Conservation (phyloP, 2,329 filamentous ascomycete genomes). For the Trichoderma aggressivum region DNA sequence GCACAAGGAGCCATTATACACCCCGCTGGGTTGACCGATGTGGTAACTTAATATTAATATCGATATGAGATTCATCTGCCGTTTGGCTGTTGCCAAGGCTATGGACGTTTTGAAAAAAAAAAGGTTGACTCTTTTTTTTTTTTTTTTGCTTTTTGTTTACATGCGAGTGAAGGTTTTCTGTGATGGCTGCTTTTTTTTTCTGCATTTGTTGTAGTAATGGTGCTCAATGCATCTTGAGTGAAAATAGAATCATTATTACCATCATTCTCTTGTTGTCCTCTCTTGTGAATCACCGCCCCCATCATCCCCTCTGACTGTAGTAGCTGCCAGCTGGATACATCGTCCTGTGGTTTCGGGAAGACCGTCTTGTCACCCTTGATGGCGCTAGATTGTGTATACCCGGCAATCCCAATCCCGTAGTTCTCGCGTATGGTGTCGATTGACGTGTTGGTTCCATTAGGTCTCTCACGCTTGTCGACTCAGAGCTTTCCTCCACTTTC, state of each 20-base stretch:
- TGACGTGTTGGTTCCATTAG: no score
- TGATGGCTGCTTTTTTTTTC: background rate
- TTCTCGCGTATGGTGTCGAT: no score
- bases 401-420: no score
- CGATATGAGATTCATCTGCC: conserved; percentile 9
- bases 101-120: conserved; percentile 8
- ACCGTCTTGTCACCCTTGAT: no score
- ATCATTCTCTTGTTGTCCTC: background rate
- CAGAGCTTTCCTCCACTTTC: no score
- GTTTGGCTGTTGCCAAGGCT: conserved; percentile 13
- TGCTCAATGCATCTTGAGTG: background rate
- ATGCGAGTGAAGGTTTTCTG: background rate
- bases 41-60: conserved; percentile 18
- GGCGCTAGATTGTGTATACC: no score
- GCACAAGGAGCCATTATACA: background rate
- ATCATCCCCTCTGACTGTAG: no score
- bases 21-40: conserved; percentile 7
- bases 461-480: no score
- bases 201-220: background rate
- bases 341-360: no score
- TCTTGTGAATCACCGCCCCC: background rate
- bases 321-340: no score
- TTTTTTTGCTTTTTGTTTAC: background rate
- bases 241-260: background rate
- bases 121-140: background rate